phyloP scores from a whole-genome alignment of 192 early-diverging fungal species.

The Coemansia pectinata region DNA sequence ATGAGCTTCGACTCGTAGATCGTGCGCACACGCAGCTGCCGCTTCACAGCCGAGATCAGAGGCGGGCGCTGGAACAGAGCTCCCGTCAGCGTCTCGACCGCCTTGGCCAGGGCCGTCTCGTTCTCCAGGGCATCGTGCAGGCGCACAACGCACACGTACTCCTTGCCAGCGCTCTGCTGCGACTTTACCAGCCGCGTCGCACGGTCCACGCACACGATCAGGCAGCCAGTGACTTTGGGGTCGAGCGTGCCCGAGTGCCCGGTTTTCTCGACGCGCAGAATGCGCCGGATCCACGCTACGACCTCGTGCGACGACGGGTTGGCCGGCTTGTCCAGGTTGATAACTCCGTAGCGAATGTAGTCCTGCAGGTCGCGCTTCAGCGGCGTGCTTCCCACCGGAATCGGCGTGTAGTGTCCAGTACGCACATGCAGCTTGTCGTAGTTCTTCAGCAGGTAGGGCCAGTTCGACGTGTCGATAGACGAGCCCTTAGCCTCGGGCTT shows the following conservation, averaged over 20 bases:
- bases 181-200: slow-evolving; percentile 99
- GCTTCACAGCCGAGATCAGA: slow-evolving; percentile 98
- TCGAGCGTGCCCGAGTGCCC: slow-evolving; percentile 98
- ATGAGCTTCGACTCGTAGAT: slow-evolving; percentile 95
- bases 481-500: slow-evolving; percentile 81
- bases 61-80: slow-evolving; percentile 99
- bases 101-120: slow-evolving; percentile 82
- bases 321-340: slow-evolving; percentile 99
- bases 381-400: slow-evolving; percentile 91
- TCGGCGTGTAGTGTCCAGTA: slow-evolving; percentile 98
- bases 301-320: slow-evolving; percentile 99
- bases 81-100: slow-evolving; percentile 95
- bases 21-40: slow-evolving; percentile 97
- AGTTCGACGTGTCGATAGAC: slow-evolving; percentile 86
- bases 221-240: slow-evolving; percentile 98
- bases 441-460: slow-evolving; percentile 98
- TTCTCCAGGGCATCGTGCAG: slow-evolving; percentile 92
- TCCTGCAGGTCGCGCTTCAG: slow-evolving; percentile 89
- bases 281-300: slow-evolving; percentile 98
- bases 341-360: slow-evolving; percentile 96
- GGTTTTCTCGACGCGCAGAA: slow-evolving; percentile 96
- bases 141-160: slow-evolving; percentile 94
- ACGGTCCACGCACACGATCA: slow-evolving; percentile 99
- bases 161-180: slow-evolving; percentile 99
- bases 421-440: slow-evolving; percentile 97